A percentile compares a stretch with the other conserved stretches of the same genome.
phyloP scores from a whole-genome alignment of 441 rosid species.

The Breynia disticha region DNA sequence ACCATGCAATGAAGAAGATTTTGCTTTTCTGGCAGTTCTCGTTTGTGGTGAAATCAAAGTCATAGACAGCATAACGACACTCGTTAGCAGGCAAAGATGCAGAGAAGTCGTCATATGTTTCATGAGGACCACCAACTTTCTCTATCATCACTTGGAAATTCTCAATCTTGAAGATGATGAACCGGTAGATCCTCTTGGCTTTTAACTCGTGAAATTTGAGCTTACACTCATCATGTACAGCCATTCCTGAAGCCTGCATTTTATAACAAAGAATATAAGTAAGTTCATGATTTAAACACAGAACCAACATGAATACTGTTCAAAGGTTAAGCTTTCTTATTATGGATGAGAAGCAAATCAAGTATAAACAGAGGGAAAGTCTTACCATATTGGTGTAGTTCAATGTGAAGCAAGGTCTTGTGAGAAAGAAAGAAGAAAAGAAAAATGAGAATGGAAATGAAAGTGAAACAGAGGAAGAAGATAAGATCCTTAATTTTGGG shows the following conservation, averaged over 20 bases:
- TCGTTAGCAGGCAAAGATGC: slow-evolving; percentile 48
- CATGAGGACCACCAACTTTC: slow-evolving; percentile 41
- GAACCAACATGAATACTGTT: too few species aligned
- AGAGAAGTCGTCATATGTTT: slow-evolving; percentile 52
- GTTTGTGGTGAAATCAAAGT: slow-evolving; percentile 56
- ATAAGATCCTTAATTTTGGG: slow-evolving; percentile 42
- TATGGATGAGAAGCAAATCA: neutral
- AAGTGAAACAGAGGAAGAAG: slow-evolving; percentile 8
- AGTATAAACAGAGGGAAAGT: slow-evolving; percentile 2
- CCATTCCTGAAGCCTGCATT: slow-evolving; percentile 89
- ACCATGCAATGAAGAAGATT: slow-evolving; percentile 77
- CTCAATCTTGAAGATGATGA: slow-evolving; percentile 54
- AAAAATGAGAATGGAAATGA: slow-evolving; percentile 10
- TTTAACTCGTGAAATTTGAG: slow-evolving; percentile 62
- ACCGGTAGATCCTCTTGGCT: slow-evolving; percentile 54
- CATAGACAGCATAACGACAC: slow-evolving; percentile 69
- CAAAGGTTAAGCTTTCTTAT: slow-evolving; percentile 1
- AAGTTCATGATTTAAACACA: too few species aligned
- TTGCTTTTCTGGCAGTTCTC: slow-evolving; percentile 81
- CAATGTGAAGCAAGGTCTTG: slow-evolving; percentile 26
- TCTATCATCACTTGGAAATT: slow-evolving; percentile 58
- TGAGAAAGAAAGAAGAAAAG: slow-evolving; percentile 21
- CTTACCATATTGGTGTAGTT: slow-evolving; percentile 50
- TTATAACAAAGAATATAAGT: too few species aligned
- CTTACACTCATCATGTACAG: slow-evolving; percentile 60